phyloP scores from a whole-genome alignment of 192 early-diverging fungal genomes.

The Coemansia sp. region DNA sequence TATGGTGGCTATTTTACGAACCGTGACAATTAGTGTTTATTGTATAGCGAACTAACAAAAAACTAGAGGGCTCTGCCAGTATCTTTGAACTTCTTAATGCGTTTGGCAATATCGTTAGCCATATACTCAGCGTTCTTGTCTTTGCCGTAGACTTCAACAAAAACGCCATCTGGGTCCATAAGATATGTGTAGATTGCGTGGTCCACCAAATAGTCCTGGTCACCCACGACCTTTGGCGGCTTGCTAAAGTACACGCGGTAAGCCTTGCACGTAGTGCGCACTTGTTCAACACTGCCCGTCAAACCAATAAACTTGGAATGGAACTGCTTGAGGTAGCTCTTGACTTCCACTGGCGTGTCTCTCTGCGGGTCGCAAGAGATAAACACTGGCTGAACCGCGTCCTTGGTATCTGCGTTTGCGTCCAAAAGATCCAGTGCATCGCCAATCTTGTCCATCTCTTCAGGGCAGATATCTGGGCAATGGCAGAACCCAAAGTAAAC shows the following conservation, averaged over 20 bases:
- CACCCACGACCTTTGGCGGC: slow-evolving; percentile 74
- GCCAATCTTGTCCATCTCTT: slow-evolving; percentile 97
- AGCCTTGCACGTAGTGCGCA: slow-evolving; percentile 78
- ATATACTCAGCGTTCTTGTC: slow-evolving; percentile 53
- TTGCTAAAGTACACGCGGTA: slow-evolving; percentile 95
- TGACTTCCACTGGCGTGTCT: slow-evolving; percentile 79
- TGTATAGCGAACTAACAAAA: not conserved
- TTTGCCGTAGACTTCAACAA: slow-evolving; percentile 88
- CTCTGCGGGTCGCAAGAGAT: slow-evolving; percentile 96
- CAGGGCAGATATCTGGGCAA: slow-evolving; percentile 99
- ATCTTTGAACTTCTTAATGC: not conserved
- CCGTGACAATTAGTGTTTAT: not conserved
- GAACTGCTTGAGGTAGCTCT: slow-evolving; percentile 81
- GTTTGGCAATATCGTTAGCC: slow-evolving; percentile 33
- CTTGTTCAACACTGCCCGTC: slow-evolving; percentile 82
- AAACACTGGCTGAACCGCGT: slow-evolving; percentile 80
- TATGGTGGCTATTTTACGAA: not conserved
- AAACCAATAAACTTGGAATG: slow-evolving; percentile 91
- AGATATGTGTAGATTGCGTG: slow-evolving; percentile 99
- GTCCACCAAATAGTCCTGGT: slow-evolving; percentile 95
- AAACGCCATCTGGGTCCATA: slow-evolving; percentile 87
- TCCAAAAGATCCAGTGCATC: slow-evolving; percentile 72
- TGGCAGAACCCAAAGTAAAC: slow-evolving; percentile 99
- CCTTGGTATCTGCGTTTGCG: slow-evolving; percentile 46
- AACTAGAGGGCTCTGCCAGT: slow-evolving; percentile 8